Base-by-base conservation (phyloP, 305 asterid genomes). In the Ilex paraguariensis region DNA sequence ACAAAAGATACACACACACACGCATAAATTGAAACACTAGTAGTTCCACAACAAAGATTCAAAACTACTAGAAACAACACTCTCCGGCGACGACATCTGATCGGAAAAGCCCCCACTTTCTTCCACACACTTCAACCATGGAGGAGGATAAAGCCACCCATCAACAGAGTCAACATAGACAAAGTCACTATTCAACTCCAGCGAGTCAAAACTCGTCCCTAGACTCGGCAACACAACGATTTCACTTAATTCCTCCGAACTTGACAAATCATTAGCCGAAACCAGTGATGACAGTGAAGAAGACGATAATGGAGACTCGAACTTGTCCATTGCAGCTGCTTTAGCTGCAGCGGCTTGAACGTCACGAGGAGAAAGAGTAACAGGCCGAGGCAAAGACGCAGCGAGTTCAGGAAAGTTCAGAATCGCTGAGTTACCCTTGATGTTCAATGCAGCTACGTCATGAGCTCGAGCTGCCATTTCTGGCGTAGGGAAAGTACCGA, bases 401-500 rank as follows among this genome's bases (percentile, higher is more conserved):
- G 51, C 63, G 11, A 59, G 63, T 59, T 59, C 52, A 5, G 63
- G 63, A 32, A 59, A 59, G 52, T 59, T 59, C 1, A 59, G 36
- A 21, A 59, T 40, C 21, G 63, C 63, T 11, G 63, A 59, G 63
- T 59, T 59, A n/a, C 63, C 63, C 39, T 59, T 59, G 52, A 59
- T 59, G 51, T 49, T 59, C 21, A 59, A 59, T 15, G 63, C 63
- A 39, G 63, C 63, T 40, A 59, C 63, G 28, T 59, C 63, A 17
- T 59, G 63, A 59, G 63, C 63, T 16, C 63, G 42, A 31, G 63
- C 63, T 9, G 63, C 63, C 63, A 59, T 59, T 59, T 59, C 63
- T 3, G 63, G 52, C 15, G 63, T 59, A 16, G 63, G 32, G 45
- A 39, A 59, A 39, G 63, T 59, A n/a, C 63, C 63, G 45, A 59